Evolutionary conservation across 1,284 basidiomycete genomes (phyloP), one percentile per base, ranked within the genome.

Genomic region (Schizophyllum commune): DNA sequence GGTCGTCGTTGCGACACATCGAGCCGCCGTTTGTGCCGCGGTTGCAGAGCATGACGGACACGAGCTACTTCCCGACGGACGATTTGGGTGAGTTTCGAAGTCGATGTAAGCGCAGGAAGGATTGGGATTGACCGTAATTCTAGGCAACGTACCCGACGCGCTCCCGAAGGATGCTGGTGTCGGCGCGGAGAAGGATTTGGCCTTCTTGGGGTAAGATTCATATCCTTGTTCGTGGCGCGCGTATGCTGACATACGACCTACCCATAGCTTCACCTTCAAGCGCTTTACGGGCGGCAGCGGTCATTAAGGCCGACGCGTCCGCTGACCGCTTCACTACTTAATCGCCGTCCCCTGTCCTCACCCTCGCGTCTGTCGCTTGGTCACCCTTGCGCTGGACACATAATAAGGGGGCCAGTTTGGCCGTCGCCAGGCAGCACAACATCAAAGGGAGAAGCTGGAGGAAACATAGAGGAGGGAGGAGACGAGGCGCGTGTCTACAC

Each of bases 41-140:
- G 64, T 80, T 99, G 57, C 89, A 91, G 65, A 94, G 91, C 33
- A 90, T 94, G 70, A 97, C 94, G 21, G 96, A 98, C 71, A 98
- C 95, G 1, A 92, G 89, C 7, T 98, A 98, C 78, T 98, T 98
- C 87, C 96, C 96, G 1, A 96, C 93, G 21, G 96, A 98, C 67
- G 96, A 98, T 72, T 86, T 97, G 62, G 89, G 39, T 47, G 39
- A 47, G 39, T 5, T 27, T 39, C 7, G 34, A 39, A 13, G 13
- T 39, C 34, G 7, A 6, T 39, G 34, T n/a, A n/a, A n/a, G n/a
- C n/a, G n/a, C n/a, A n/a, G n/a, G n/a, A n/a, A n/a, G n/a, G n/a
- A 39, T 7, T 39, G 34, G 34, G 34, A 39, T 39, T 39, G 6
- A 39, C 34, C 34, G 13, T 11, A 47, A 13, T 4, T 47, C 39